These are phyloP conservation scores for Podila clonocystis DNA, from an alignment of 192 early-diverging fungal genomes.

Conservation along the genomic window DNA sequence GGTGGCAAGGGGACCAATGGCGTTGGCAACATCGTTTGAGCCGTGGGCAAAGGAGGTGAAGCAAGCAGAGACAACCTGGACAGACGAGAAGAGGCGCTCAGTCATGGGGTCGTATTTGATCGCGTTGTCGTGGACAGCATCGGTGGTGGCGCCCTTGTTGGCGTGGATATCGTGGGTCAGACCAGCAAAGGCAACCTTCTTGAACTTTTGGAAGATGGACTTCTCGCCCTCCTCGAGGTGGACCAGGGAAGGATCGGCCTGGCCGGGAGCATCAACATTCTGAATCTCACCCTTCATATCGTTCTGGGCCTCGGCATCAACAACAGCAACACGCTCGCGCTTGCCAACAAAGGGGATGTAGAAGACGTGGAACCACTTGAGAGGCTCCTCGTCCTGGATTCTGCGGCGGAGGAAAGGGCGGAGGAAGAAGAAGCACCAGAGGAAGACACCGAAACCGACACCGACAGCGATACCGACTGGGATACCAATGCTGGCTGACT, in stretches of 20 bases:
- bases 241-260: constrained; percentile 14
- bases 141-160: constrained; percentile 41
- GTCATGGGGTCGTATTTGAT: constrained; percentile 77
- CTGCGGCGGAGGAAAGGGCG: constrained; percentile 71
- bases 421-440: constrained; percentile 70
- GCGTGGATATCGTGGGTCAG: constrained; percentile 13
- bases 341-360: constrained; percentile 63
- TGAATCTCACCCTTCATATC: not conserved
- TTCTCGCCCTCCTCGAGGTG: not conserved
- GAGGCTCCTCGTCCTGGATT: constrained; percentile 67
- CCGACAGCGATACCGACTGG: constrained; percentile 73
- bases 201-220: not conserved
- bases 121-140: constrained; percentile 68
- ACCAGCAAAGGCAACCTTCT: constrained; percentile 3
- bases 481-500: constrained; percentile 50
- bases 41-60: constrained; percentile 90
- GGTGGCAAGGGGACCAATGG: constrained; percentile 80
- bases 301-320: not conserved
- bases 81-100: constrained; percentile 85
- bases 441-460: constrained; percentile 58
- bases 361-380: constrained; percentile 80
- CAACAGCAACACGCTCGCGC: constrained; percentile 1
- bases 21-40: constrained; percentile 90
- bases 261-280: not conserved
- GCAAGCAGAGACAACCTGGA: constrained; percentile 84